These are phyloP conservation scores for Camillea tinctor DNA, from an alignment of 2,329 filamentous ascomycete genomes.

Conservation along the genomic window DNA sequence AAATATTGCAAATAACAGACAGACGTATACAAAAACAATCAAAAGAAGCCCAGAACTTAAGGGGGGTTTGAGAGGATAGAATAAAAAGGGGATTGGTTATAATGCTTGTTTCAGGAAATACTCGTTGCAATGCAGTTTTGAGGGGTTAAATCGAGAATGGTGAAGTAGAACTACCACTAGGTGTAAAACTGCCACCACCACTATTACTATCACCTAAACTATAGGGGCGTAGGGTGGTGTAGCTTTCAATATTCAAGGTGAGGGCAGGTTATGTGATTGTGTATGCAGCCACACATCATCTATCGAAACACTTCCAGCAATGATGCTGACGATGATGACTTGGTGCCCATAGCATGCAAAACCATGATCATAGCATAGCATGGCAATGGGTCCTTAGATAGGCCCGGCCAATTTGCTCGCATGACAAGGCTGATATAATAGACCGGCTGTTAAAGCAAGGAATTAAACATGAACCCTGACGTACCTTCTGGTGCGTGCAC, in stretches of 20 bases:
- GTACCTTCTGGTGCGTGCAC: neutral
- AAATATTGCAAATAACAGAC: neutral
- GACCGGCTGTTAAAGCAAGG: neutral
- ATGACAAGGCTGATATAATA: constrained; percentile 9
- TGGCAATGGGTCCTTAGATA: neutral
- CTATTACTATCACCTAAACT: neutral
- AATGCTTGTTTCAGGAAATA: neutral
- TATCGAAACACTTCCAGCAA: too few relatives aligned
- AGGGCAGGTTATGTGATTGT: too few relatives aligned
- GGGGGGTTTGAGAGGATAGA: neutral
- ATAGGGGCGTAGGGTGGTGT: neutral
- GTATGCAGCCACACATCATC: neutral
- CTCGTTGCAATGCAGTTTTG: neutral
- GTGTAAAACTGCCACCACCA: neutral
- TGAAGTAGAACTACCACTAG: neutral
- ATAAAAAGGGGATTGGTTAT: neutral
- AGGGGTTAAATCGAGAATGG: neutral
- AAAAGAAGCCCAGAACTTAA: neutral
- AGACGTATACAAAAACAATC: neutral
- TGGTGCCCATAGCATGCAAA: too few relatives aligned
- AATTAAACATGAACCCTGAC: neutral
- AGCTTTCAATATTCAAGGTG: too few relatives aligned
- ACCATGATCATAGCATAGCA: neutral
- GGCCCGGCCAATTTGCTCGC: neutral
- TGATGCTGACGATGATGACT: neutral